Evolutionary conservation across 1,139 yeast species (phyloP).

Genomic region (Taphrina populina): DNA sequence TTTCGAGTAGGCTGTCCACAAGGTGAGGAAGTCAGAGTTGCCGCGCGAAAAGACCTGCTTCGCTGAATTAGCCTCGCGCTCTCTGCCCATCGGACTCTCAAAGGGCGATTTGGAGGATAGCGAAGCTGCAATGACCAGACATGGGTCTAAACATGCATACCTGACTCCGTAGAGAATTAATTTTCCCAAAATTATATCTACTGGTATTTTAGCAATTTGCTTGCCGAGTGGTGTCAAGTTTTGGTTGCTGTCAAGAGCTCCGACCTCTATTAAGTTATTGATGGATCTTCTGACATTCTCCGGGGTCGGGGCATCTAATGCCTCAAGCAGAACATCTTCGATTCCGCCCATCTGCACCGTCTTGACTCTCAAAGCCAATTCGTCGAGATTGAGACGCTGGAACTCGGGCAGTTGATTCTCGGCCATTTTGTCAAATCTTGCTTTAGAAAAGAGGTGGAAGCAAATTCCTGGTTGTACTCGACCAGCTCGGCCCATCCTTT

Average conservation of each 20-base stretch:
- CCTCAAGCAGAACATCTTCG: constrained; percentile 56
- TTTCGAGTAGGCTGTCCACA: constrained; percentile 33
- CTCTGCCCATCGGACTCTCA: constrained; percentile 35
- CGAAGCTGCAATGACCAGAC: constrained; percentile 39
- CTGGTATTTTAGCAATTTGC: constrained; percentile 49
- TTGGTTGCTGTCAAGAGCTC: constrained; percentile 52
- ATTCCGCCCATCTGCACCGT: constrained; percentile 70
- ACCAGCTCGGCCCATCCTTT: constrained; percentile 86
- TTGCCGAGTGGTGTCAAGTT: constrained; percentile 62
- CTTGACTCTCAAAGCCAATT: constrained; percentile 67
- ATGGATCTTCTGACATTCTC: constrained; percentile 58
- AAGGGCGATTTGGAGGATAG: constrained; percentile 36
- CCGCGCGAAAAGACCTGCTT: constrained; percentile 30
- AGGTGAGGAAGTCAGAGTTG: constrained; percentile 31
- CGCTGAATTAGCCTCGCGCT: constrained; percentile 32
- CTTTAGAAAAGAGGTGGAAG: constrained; percentile 63
- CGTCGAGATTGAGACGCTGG: constrained; percentile 67
- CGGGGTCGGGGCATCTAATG: constrained; percentile 68
- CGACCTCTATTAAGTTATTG: constrained; percentile 59
- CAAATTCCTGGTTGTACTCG: constrained; percentile 73
- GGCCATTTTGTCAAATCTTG: constrained; percentile 52
- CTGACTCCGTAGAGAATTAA: constrained; percentile 51
- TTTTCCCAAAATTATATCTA: constrained; percentile 74
- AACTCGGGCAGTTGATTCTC: constrained; percentile 76
- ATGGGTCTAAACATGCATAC: constrained; percentile 40